Evolutionary conservation across 78 protist species (phyloP), one percentile per base, ranked within the genome.

Genomic region (Ministeria vibrans): DNA sequence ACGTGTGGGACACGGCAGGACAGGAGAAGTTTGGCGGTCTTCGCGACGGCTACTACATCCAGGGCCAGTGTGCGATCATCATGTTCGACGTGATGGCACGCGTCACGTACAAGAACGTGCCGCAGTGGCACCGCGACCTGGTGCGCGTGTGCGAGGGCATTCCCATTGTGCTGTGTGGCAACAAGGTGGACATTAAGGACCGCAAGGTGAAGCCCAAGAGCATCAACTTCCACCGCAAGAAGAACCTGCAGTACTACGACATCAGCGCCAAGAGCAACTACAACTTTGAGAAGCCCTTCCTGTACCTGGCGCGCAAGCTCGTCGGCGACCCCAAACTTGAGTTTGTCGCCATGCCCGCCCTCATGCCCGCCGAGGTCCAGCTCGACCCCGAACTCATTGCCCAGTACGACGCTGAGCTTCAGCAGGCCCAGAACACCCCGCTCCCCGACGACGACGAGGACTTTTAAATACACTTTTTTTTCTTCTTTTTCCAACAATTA

Each of bases 1-100:
- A 97, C 89, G 92, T 91, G 55, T 98, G 99, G 99, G 99, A 98
- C 83, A 98, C 99, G 6, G 99, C 99, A 23, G 99, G 99, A n/a
- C 99, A 97, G 91, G 99, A 98, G 91, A 93, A 95, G 89, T 98
- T 95, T 78, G 99, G 99, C 20, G 99, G 99, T 30, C 87, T 97
- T 36, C 93, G 99, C 66, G 99, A 96, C 73, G 99, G 98, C 43
- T 96, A 95, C 89, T 98, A 96, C 85, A 84, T 90, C 69, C 78
- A 66, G 76, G 78, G 63, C 63, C 90, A 95, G 73, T 86, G 95
- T 75, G 99, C 99, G 70, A 96, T 98, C 82, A 93, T 98, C 88
- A 96, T 98, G 99, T 98, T 98, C 86, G 99, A 98, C 69, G 99
- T 98, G 49, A 98, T 99, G 15, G 89, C 97, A 28, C 94, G 98